These are phyloP conservation scores for Hyparrhenia diplandra DNA, from an alignment of 176 grass and related monocot species.

Conservation along the genomic window DNA sequence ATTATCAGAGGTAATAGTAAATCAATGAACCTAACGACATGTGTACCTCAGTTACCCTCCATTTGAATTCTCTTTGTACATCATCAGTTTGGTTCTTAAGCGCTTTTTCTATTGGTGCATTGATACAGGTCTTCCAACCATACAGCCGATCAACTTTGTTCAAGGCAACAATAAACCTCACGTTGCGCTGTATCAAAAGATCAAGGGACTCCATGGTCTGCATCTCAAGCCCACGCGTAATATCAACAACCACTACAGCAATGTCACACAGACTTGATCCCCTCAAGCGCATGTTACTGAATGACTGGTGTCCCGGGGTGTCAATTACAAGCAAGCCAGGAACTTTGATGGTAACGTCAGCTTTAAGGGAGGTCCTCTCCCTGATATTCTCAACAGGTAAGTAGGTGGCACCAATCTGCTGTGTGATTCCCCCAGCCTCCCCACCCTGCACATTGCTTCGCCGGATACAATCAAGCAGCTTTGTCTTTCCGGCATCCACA, in stretches of 20 bases:
- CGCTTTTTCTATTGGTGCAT: constrained; percentile 53
- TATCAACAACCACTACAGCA: constrained; percentile 65
- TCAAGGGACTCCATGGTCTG: constrained; percentile 66
- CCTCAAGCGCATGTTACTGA: constrained; percentile 63
- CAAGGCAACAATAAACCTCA: constrained; percentile 62
- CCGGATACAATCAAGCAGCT: constrained; percentile 53
- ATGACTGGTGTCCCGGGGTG: constrained; percentile 67
- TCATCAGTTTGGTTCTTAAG: constrained; percentile 30
- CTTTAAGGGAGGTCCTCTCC: constrained; percentile 46
- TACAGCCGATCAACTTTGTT: constrained; percentile 78
- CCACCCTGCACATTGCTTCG: constrained; percentile 35
- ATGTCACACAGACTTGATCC: constrained; percentile 67
- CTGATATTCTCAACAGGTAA: constrained; percentile 65
- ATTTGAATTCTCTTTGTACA: constrained; percentile 53
- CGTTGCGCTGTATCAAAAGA: constrained; percentile 43
- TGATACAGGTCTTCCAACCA: constrained; percentile 52
- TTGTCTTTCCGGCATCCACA: constrained; percentile 72
- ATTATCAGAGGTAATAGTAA: neutral
- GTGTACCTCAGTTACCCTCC: constrained; percentile 61
- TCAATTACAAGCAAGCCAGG: constrained; percentile 75
- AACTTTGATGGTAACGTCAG: constrained; percentile 47
- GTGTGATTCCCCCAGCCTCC: constrained; percentile 72
- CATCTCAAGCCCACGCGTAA: constrained; percentile 57
- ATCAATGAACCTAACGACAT: neutral
- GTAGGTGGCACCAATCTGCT: constrained; percentile 76